phyloP scores from a whole-genome alignment of 2,329 filamentous ascomycete species.

The Aspergillus neotritici region DNA sequence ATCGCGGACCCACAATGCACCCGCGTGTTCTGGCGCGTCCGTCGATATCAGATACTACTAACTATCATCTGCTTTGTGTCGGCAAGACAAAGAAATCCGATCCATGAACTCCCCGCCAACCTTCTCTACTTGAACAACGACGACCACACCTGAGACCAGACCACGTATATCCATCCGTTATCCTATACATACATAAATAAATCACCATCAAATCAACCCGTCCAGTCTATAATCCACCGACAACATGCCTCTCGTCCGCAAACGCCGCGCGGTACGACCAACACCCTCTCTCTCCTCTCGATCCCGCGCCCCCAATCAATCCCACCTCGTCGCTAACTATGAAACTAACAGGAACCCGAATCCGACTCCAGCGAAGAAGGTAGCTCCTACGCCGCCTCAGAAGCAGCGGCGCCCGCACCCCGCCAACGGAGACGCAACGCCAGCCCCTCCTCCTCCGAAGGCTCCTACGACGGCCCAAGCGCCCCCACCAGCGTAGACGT shows the following conservation, averaged over 20 bases:
- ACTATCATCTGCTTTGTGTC: no score
- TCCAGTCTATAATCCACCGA: not conserved
- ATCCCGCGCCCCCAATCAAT: not conserved
- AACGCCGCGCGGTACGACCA: constrained; percentile 27
- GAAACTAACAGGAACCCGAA: constrained; percentile 3
- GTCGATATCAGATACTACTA: no score
- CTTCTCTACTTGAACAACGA: no score
- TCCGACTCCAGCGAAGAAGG: constrained; percentile 8
- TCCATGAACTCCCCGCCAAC: not conserved
- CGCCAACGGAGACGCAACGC: constrained; percentile 13
- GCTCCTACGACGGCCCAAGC: constrained; percentile 15
- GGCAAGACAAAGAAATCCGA: not conserved
- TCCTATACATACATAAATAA: no score
- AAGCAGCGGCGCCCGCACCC: constrained; percentile 3
- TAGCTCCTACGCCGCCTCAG: constrained; percentile 1
- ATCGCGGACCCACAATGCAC: no score
- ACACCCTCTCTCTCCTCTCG: not conserved
- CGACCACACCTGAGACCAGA: not conserved
- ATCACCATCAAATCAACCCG: not conserved
- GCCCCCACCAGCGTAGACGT: constrained; percentile 29
- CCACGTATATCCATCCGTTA: not conserved
- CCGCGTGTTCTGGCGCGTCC: constrained; percentile 18
- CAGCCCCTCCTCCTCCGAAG: constrained; percentile 9
- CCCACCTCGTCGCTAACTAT: not conserved
- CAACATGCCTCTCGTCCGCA: constrained; percentile 25